phyloP scores from a whole-genome alignment of 2,329 filamentous ascomycete species.

The Stemphylium lycopersici region DNA sequence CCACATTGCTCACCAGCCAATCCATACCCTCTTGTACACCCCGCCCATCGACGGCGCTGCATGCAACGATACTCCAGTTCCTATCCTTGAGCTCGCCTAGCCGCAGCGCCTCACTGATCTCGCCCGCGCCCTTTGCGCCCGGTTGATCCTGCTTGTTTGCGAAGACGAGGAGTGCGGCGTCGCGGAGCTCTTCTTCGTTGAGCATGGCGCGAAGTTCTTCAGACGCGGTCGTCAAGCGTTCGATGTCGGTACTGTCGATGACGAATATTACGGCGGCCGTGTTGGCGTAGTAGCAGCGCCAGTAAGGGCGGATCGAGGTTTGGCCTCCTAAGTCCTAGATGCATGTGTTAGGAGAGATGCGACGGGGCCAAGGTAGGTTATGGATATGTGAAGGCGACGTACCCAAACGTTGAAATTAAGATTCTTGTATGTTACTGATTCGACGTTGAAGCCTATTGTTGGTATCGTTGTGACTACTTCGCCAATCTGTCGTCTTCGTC shows the following conservation, averaged over 20 bases:
- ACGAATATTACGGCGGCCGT: conserved; percentile 98
- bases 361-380: not conserved
- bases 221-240: conserved; percentile 87
- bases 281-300: conserved; percentile 99
- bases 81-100: conserved; percentile 90
- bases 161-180: conserved; percentile 91
- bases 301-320: conserved; percentile 98
- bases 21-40: conserved; percentile 98
- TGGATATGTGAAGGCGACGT: conserved; percentile 47
- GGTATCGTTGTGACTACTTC: conserved; percentile 99
- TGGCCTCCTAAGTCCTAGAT: conserved; percentile 87
- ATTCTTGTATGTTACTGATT: conserved; percentile 98
- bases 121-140: conserved; percentile 92
- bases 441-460: conserved; percentile 98
- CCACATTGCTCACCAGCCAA: conserved; percentile 79
- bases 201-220: conserved; percentile 95
- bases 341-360: not conserved
- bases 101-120: conserved; percentile 92
- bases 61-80: conserved; percentile 99
- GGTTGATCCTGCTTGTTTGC: conserved; percentile 99
- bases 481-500: conserved; percentile 70
- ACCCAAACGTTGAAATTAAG: conserved; percentile 99
- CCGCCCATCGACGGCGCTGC: conserved; percentile 92
- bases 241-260: conserved; percentile 97
- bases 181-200: conserved; percentile 94